Base-by-base conservation (phyloP, 768 basidiomycete species). In the Tylopilus sp. region DNA sequence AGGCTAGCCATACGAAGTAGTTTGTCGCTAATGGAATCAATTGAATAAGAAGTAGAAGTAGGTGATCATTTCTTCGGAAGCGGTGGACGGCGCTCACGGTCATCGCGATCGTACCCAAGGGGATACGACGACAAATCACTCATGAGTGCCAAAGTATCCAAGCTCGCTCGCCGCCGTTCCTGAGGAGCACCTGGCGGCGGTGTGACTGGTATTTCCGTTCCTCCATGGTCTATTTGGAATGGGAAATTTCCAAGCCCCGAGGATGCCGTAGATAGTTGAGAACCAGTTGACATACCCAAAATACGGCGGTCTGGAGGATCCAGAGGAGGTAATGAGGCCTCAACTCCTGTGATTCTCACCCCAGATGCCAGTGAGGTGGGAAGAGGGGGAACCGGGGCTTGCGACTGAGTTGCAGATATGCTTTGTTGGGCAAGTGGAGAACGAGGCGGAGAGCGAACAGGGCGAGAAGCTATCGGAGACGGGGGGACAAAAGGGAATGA, bases 401-500 rank as follows among this genome's bases (percentile, higher is more conserved):
- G 56, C 1, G 39, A 35, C 12, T 60, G 49, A 40, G 57, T 44
- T 28, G 60, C 60, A 30, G 66, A 68, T 53, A 79, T 77, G 18
- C 76, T 71, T 54, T 85, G 83, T 66, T 85, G 81, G 23, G 70
- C 75, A 18, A 87, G 72, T 8, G 89, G 88, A 10, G 88, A 90
- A 50, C 82, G 81, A 33, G 86, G 85, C 6, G 87, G 87, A 3
- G 86, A 83, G 54, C 88, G 76, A 59, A 83, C 72, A 10, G 88
- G 89, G 47, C 85, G 76, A 57, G 88, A 82, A n/a, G 88, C 90
- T 52, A 92, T 91, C 6, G 91, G 91, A 8, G 89, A 91, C 1
- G 91, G 91, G 21, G 91, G 91, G 9, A 93, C 89, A 65, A 93
- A 91, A 31, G 88, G 88, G 76, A 93, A 93, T 13, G 82, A 85